Percentiles rank a stretch among this genome's conserved stretches.
These are phyloP conservation scores for Volvariella volvacea DNA, from an alignment of 1,284 basidiomycete species.

Conservation along the genomic window DNA sequence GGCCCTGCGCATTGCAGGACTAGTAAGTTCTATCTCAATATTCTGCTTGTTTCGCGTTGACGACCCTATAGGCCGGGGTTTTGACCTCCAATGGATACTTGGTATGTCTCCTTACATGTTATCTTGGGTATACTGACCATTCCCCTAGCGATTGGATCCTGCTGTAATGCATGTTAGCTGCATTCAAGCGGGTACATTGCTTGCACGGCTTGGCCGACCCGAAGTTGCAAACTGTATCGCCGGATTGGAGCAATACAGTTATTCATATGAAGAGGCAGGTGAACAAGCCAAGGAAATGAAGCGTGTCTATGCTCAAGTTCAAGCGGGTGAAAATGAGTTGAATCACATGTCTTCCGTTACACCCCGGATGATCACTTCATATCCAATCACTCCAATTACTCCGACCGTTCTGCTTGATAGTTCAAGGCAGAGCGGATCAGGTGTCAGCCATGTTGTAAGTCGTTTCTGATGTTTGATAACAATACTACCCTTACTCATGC, in stretches of 20 bases:
- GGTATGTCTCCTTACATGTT: conserved; percentile 28
- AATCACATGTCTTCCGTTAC: conserved; percentile 46
- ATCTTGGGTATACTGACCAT: conserved; percentile 7
- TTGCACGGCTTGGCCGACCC: conserved; percentile 73
- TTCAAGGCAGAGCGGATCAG: background rate
- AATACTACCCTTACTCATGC: conserved; percentile 1
- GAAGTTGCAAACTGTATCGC: conserved; percentile 80
- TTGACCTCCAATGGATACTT: conserved; percentile 80
- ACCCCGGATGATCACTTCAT: conserved; percentile 21
- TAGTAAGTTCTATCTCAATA: conserved; percentile 42
- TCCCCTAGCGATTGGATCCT: conserved; percentile 60
- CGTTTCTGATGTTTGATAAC: too few relatives aligned
- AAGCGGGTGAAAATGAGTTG: conserved; percentile 42
- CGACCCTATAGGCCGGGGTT: conserved; percentile 54
- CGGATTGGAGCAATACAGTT: conserved; percentile 82
- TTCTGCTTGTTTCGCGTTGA: conserved; percentile 5
- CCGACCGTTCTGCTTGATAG: conserved; percentile 17
- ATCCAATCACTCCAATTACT: conserved; percentile 13
- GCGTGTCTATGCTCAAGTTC: conserved; percentile 43
- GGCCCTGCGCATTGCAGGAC: conserved; percentile 78
- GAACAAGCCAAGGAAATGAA: conserved; percentile 69
- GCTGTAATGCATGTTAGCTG: conserved; percentile 83
- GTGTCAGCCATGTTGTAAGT: background rate
- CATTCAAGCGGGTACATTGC: conserved; percentile 75
- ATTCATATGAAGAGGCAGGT: conserved; percentile 80